phyloP scores from a whole-genome alignment of 2,329 filamentous ascomycete genomes.

The Botrytis paeoniae region DNA sequence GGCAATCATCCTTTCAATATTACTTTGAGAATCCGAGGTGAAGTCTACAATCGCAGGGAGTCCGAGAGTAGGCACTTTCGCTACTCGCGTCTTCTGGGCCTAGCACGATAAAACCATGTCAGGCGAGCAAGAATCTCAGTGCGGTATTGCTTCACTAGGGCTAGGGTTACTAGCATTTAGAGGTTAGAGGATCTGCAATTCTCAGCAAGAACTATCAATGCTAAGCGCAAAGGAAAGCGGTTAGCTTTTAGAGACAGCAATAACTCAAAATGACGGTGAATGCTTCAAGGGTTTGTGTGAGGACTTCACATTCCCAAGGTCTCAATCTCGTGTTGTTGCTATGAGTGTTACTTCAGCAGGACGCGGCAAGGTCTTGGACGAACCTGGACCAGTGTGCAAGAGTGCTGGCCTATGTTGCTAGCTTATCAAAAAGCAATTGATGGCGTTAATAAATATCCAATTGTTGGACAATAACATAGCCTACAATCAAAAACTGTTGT shows the following conservation, averaged over 20 bases:
- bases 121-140: not conserved
- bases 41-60: not conserved
- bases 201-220: not conserved
- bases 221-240: not conserved
- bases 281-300: not conserved
- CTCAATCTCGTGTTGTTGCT: not conserved
- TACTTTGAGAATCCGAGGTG: not conserved
- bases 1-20: not conserved
- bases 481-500: not conserved
- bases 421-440: not conserved
- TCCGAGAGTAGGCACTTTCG: not conserved
- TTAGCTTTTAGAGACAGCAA: not conserved
- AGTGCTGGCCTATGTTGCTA: too few species aligned
- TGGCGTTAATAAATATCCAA: not conserved
- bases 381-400: not conserved
- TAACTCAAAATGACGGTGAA: not conserved
- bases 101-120: not conserved
- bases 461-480: not conserved
- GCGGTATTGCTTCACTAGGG: not conserved
- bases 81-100: not conserved
- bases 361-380: not conserved
- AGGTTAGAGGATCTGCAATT: not conserved
- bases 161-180: not conserved
- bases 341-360: not conserved
- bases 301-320: not conserved